Base-by-base conservation (phyloP, 768 basidiomycete species). In the Panaeolus cyanescens region DNA sequence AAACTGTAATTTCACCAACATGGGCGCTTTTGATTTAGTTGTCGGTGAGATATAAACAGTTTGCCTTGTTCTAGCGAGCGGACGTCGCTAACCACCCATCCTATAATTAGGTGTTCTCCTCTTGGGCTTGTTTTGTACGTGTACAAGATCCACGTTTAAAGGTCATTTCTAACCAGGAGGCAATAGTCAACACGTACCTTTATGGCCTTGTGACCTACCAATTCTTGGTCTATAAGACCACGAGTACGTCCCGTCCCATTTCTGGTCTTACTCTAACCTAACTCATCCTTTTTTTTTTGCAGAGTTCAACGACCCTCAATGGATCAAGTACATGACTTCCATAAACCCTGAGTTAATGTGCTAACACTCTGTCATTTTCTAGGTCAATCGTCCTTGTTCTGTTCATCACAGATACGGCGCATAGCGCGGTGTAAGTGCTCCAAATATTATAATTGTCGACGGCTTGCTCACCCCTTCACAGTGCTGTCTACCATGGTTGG, bases 141-240 rank as follows among this genome's bases (percentile, higher is more conserved):
- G 30, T 34, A 39, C n/a, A 55, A 20, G 17, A 61, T 58, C 20
- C 36, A 50, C 45, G 45, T 50, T 50, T 50, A 12, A 4, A 50
- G 45, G 25, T 28, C 45, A 22, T 50, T 10, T 50, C 45, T 50
- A 30, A 50, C 45, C 45, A 50, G 45, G 8, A 13, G 19, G 19
- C 25, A 15, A 34, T 63, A 67, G 71, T 75, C 54, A 75, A 75
- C 62, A 74, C 74, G 19, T 73, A 73, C 60, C 63, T 82, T 12
- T 80, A 76, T 59, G 80, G 80, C 1, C 69, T 80, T 12, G 80
- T 81, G 62, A 71, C 72, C 1, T 79, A 74, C 65, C 79, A 80
- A 59, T 82, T 81, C 62, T 70, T 73, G 6, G 63, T 70, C 6
- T 82, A 82, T 62, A 69, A 74, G 64, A 71, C 67, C 59, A 71